These are phyloP conservation scores for Metarhizium guizhouense DNA, from an alignment of 2,329 filamentous ascomycete species.

Conservation along the genomic window DNA sequence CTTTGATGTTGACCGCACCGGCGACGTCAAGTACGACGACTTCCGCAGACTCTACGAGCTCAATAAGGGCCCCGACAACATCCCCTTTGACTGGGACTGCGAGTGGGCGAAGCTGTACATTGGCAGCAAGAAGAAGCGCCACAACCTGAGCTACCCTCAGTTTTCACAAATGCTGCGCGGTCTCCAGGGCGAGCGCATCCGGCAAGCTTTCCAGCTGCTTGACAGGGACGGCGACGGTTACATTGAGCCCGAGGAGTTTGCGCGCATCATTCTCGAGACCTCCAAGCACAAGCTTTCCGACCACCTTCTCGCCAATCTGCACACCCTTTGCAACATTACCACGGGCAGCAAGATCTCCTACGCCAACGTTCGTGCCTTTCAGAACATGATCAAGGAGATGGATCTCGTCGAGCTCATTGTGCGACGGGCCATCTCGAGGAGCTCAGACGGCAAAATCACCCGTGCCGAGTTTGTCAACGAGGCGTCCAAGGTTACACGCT, in stretches of 20 bases:
- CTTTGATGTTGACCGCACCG: constrained; percentile 79
- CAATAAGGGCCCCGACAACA: constrained; percentile 75
- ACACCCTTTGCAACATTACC: constrained; percentile 91
- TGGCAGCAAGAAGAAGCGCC: constrained; percentile 76
- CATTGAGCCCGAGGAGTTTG: constrained; percentile 92
- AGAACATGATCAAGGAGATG: constrained; percentile 97
- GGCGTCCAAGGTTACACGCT: constrained; percentile 81
- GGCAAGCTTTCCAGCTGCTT: constrained; percentile 87
- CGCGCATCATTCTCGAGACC: constrained; percentile 91
- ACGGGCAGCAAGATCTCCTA: constrained; percentile 91
- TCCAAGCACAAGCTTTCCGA: constrained; percentile 95
- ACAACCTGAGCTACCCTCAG: constrained; percentile 88
- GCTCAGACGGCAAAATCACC: constrained; percentile 84
- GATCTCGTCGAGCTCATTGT: constrained; percentile 93
- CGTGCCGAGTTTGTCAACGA: constrained; percentile 91
- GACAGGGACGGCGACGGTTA: constrained; percentile 90
- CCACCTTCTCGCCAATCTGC: constrained; percentile 83
- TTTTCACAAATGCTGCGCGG: constrained; percentile 98
- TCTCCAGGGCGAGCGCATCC: constrained; percentile 88
- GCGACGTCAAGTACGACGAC: constrained; percentile 80
- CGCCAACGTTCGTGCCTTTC: constrained; percentile 93
- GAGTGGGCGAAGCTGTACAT: constrained; percentile 96
- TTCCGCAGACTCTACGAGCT: constrained; percentile 78
- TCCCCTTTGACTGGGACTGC: constrained; percentile 95
- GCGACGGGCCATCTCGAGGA: constrained; percentile 75